Evolutionary conservation across 306 rosid species (phyloP), one percentile per base, ranked within the genome.

Genomic region (Spatholobus suberectus): DNA sequence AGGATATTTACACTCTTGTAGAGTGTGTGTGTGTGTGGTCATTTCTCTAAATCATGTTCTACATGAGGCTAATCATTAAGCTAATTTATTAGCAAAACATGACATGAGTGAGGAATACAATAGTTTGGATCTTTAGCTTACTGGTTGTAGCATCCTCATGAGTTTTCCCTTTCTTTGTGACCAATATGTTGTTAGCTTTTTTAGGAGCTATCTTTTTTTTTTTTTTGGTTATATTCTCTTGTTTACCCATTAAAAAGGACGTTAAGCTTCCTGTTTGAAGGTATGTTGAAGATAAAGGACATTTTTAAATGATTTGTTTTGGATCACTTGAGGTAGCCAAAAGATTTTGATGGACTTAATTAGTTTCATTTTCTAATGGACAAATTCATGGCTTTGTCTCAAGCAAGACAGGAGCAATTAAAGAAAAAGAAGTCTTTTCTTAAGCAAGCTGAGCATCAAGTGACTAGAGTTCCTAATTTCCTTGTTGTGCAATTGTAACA

Each of bases 381-480:
- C 69, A 75, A 37, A 43, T 41, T 71, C 71, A 14, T 78, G 75
- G 49, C 21, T 76, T 69, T 27, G 17, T 83, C 11, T 43, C 85
- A 93, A 98, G 99, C 98, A 10, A 92, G 94, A 70, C 98, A 93
- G 90, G 93, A 96, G 67, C 96, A 91, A 88, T 76, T 95, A 90
- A 96, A 93, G 68, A 92, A 85, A 87, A 88, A 90, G 77, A 96
- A 96, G 32, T 92, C 90, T 57, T 80, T 87, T 3, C 80, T 80
- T 0, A 97, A 93, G 87, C 92, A 93, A 82, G 94, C 95, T n/a
- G n/a, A n/a, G n/a, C n/a, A n/a, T 26, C 94, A 93, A 97, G 98
- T 95, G 69, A 81, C 8, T 7, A 15, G 24, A 15, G 17, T 73
- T 59, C 23, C 15, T 3, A 6, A 12, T 54, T 81, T 66, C 29